These are phyloP conservation scores for Penicillium sp. DNA, from an alignment of 2,329 filamentous ascomycete genomes.

Conservation along the genomic window DNA sequence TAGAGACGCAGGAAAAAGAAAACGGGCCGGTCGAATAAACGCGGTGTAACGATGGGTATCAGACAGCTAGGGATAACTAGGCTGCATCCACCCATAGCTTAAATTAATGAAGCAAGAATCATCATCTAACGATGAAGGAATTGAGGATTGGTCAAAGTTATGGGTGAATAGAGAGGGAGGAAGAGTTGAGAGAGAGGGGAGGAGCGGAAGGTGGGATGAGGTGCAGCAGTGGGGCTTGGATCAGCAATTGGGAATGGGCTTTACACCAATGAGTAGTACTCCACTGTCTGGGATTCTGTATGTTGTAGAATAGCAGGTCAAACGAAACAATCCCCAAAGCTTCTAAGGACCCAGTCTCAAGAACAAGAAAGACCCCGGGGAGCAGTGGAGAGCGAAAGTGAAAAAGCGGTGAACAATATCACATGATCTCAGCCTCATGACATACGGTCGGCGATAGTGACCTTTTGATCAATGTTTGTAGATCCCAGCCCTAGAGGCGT, in stretches of 20 bases:
- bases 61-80: slow-evolving; percentile 32
- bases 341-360: slow-evolving; percentile 11
- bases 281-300: slow-evolving; percentile 14
- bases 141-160: slow-evolving; percentile 5
- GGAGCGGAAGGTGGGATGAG: slow-evolving; percentile 25
- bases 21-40: slow-evolving; percentile 15
- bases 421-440: slow-evolving; percentile 30
- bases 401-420: slow-evolving; percentile 31
- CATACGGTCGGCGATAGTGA: not conserved
- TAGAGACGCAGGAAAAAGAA: slow-evolving; percentile 14
- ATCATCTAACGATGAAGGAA: slow-evolving; percentile 25
- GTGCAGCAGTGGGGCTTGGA: slow-evolving; percentile 24
- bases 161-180: not conserved
- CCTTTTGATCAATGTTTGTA: not conserved
- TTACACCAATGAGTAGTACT: slow-evolving; percentile 8
- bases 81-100: slow-evolving; percentile 37
- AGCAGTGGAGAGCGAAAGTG: slow-evolving; percentile 18
- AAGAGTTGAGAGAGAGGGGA: slow-evolving; percentile 14
- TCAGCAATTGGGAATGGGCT: slow-evolving; percentile 18
- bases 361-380: slow-evolving; percentile 15
- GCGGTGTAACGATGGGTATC: slow-evolving; percentile 28
- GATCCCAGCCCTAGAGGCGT: not conserved
- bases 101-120: slow-evolving; percentile 29
- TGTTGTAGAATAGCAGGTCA: slow-evolving; percentile 8
- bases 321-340: slow-evolving; percentile 10